These are phyloP conservation scores for Funneliformis geosporum DNA, from an alignment of 192 early-diverging fungal species.

Conservation along the genomic window DNA sequence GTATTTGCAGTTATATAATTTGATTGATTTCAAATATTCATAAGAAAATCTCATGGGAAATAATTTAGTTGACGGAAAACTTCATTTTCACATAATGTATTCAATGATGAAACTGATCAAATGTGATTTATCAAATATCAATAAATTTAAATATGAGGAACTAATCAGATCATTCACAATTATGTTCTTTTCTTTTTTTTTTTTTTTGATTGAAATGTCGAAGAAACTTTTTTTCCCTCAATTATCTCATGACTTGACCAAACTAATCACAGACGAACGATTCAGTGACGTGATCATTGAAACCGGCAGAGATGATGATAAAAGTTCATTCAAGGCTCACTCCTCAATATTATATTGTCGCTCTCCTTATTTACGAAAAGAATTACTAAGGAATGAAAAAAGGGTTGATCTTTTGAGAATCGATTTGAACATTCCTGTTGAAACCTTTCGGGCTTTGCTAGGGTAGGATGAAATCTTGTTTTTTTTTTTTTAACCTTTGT, in stretches of 20 bases:
- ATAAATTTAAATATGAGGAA: too few species aligned
- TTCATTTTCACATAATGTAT: too few species aligned
- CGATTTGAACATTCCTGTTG: not conserved
- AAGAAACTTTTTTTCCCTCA: not conserved
- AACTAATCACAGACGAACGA: not conserved
- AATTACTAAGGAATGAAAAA: not conserved
- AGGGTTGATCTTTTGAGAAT: not conserved
- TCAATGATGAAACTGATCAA: too few species aligned
- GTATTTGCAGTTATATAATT: too few species aligned
- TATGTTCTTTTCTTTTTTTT: not conserved
- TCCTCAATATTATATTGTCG: slow-evolving; percentile 3
- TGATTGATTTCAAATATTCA: too few species aligned
- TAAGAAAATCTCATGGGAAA: too few species aligned
- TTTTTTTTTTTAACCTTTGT: too few species aligned
- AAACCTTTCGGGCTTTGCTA: not conserved
- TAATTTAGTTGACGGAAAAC: too few species aligned
- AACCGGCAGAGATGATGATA: not conserved
- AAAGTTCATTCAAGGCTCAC: not conserved
- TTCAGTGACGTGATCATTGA: not conserved
- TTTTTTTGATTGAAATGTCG: not conserved
- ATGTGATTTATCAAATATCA: too few species aligned
- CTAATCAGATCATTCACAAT: too few species aligned
- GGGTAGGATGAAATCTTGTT: not conserved
- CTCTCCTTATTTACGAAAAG: not conserved
- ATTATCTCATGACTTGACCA: not conserved